Base-by-base conservation (phyloP, 2,329 filamentous ascomycete species). In the Catunica adiposa region DNA sequence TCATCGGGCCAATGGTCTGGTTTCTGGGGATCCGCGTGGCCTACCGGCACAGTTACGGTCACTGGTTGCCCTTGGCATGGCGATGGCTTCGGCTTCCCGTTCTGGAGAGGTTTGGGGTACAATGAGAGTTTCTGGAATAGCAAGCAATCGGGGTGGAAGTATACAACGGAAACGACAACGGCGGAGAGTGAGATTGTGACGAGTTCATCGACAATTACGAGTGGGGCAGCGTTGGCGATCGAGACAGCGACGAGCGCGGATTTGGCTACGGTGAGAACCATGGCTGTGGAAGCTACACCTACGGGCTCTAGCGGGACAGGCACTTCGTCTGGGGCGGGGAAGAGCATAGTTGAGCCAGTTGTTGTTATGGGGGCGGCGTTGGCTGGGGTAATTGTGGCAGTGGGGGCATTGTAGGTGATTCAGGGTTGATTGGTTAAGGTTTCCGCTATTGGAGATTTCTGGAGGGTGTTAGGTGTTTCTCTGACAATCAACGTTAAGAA, bases 31-130 rank as follows among this genome's bases (percentile, higher is more conserved):
- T 59, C 58, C 38, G 52, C 53, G 29, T 60, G 60, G 54, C 60
- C 60, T 8, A 59, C 56, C 15, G 60, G 58, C 3, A 59, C 60
- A 6, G 62, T 63, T 25, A 63, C 62, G 15, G 60, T 63, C 17
- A 63, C 62, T 7, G 62, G 62, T 2, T 64, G 62, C 51, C 61
- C 62, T 3, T 63, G 62, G 55, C 55, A 62, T 26, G 62, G 61
- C 56, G 56, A 59, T 38, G 61, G 61, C 15, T 62, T 59, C 25
- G 58, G 58, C 29, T 59, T 59, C 29, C 60, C 60, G 17, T 61
- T 60, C 53, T 63, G 62, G 61, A 59, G 56, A 5, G 60, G 58
- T 6, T 54, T 60, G n/a, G 61, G 62, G 26, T 60, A 59, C 29
- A 59, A 58, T 46, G 54, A 56, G 20, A 58, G 54, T 2, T 60